phyloP scores from a whole-genome alignment of 345 rosid genomes.

The Citrus unshiu region DNA sequence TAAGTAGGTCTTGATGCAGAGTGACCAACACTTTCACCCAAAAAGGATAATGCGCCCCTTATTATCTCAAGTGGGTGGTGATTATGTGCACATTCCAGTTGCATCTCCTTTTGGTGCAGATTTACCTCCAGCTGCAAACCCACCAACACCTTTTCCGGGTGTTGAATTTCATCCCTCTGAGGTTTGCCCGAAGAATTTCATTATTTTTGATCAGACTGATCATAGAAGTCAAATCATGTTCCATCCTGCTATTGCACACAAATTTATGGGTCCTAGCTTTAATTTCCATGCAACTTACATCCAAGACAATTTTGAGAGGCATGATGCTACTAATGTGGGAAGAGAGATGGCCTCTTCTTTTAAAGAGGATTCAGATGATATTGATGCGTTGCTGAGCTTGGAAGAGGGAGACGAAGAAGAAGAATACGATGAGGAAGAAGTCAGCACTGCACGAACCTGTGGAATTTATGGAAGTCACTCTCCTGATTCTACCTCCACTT shows the following conservation, averaged over 20 bases:
- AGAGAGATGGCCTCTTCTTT: conserved; percentile 46
- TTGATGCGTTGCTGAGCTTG: conserved; percentile 70
- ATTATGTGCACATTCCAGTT: conserved; percentile 37
- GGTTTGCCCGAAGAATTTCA: conserved; percentile 58
- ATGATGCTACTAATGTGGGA: conserved; percentile 27
- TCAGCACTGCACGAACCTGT: conserved; percentile 63
- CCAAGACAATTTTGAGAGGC: conserved; percentile 37
- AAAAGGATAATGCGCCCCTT: conserved; percentile 31
- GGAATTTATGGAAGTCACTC: conserved; percentile 45
- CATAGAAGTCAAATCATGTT: conserved; percentile 69
- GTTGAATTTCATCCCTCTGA: conserved; percentile 70
- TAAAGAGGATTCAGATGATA: conserved; percentile 81
- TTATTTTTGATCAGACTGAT: conserved; percentile 68
- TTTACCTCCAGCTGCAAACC: conserved; percentile 54
- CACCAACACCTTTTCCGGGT: conserved; percentile 44
- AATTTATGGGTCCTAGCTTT: conserved; percentile 40
- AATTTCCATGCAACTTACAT: conserved; percentile 31
- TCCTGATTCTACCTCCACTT: conserved; percentile 54
- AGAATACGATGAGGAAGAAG: conserved; percentile 56
- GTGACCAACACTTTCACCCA: conserved; percentile 31
- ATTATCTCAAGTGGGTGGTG: conserved; percentile 42
- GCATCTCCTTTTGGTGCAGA: conserved; percentile 44
- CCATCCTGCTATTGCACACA: conserved; percentile 68
- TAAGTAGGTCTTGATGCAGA: conserved; percentile 48
- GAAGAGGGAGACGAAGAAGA: conserved; percentile 54